Percentiles rank a stretch among this genome's conserved stretches.
Evolutionary conservation across 2,329 filamentous ascomycete species (phyloP).

Genomic region (Colletotrichum sp.): DNA sequence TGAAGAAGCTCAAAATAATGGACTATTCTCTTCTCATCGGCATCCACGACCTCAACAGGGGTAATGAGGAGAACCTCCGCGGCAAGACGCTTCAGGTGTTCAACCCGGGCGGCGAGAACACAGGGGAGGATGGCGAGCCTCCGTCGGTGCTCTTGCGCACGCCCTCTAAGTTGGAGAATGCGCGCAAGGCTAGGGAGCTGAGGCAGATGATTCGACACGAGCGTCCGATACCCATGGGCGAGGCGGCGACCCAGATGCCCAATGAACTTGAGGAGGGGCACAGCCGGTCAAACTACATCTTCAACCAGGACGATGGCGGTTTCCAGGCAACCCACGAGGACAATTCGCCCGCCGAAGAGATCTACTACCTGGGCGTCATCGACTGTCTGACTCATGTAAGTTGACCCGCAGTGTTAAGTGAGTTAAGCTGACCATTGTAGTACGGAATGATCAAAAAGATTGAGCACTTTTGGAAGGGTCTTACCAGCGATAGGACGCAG

Average conservation of each 20-base stretch:
- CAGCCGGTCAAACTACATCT: slow-evolving; percentile 74
- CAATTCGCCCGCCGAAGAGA: slow-evolving; percentile 82
- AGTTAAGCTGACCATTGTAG: slow-evolving; percentile 47
- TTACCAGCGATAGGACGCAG: slow-evolving; percentile 81
- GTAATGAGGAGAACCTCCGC: slow-evolving; percentile 93
- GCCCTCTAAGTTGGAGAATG: slow-evolving; percentile 91
- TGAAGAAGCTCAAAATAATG: slow-evolving; percentile 95
- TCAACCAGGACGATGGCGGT: slow-evolving; percentile 93
- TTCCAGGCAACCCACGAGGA: slow-evolving; percentile 93
- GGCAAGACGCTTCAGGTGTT: slow-evolving; percentile 93
- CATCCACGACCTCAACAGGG: slow-evolving; percentile 87
- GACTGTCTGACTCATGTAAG: slow-evolving; percentile 96
- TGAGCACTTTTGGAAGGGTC: slow-evolving; percentile 96
- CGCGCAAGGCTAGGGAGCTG: slow-evolving; percentile 87
- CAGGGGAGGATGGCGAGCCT: slow-evolving; percentile 63
- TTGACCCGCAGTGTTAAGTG: slow-evolving; percentile 25
- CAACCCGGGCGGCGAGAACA: slow-evolving; percentile 77
- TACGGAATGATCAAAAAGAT: slow-evolving; percentile 94
- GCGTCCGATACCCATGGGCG: slow-evolving; percentile 89
- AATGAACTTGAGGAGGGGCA: slow-evolving; percentile 82
- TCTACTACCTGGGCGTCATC: slow-evolving; percentile 98
- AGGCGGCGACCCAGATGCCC: slow-evolving; percentile 84
- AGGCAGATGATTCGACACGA: slow-evolving; percentile 92
- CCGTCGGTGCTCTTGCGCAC: slow-evolving; percentile 79
- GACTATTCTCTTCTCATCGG: slow-evolving; percentile 96